Base-by-base conservation (phyloP, 495 filamentous ascomycete species). In the Lichina pygmaea region DNA sequence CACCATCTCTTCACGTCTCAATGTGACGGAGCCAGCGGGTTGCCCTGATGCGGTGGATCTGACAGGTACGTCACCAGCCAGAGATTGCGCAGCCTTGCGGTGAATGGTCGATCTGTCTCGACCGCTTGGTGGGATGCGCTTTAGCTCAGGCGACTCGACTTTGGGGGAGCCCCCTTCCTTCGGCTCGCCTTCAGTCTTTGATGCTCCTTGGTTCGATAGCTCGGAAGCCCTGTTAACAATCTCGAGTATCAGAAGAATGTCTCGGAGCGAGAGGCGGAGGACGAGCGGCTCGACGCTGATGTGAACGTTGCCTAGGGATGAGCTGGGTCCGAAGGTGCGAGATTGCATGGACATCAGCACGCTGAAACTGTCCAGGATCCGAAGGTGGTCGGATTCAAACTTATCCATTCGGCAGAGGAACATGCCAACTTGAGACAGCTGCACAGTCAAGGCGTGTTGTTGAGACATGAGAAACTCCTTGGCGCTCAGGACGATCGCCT, bases 331-430 rank as follows among this genome's bases (percentile, higher is more conserved):
- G 58, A 76, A 69, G 1, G 68, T 57, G 42, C 73, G 65, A 53
- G 69, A 89, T 53, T 95, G 85, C 66, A 94, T 71, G 3, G 85
- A 86, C 51, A 92, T 66, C 49, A 85, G 78, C 33, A 95, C 56
- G 7, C 84, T 93, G 58, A 95, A 95, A 55, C 95, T 83, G 55
- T 97, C 89, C 17, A 97, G 67, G 51, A 97, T 92, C 17, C 91
- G 75, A 38, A 94, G 70, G 34, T 81, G 69, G 44, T 72, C 78
- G 13, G 75, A 81, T 46, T 93, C 86, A 50, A 93, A 92, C 49
- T 79, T 78, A 55, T 97, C 89, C 91, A 97, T 95, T 31, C 89
- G 81, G 56, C 89, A 97, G 34, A 97, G 64, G 59, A 94, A 97
- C 86, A 97, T 95, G 46, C 89, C 91, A 41, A 94, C 75, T 53